Percentiles rank a stretch among this genome's conserved stretches.
Conservation (phyloP, 495 filamentous ascomycete genomes). For the Tuber calosporum region DNA sequence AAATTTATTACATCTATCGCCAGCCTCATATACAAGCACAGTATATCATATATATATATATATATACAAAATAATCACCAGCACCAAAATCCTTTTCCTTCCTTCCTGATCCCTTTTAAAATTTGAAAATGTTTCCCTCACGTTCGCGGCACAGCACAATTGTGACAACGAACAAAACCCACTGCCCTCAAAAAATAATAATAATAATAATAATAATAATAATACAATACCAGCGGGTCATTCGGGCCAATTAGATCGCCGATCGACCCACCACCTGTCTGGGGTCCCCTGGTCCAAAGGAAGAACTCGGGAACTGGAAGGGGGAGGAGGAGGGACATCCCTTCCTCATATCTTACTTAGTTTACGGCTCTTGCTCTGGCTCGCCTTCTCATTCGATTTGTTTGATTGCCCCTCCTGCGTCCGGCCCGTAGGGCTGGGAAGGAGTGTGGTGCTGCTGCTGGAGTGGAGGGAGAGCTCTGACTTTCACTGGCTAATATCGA, state of each 20-base stretch:
- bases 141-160: background rate
- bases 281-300: background rate
- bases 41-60: too few species aligned
- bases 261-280: slow-evolving; percentile 22
- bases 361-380: slow-evolving; percentile 27
- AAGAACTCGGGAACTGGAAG: slow-evolving; percentile 18
- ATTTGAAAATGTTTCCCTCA: background rate
- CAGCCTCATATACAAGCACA: background rate
- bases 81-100: background rate
- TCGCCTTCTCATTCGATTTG: slow-evolving; percentile 35
- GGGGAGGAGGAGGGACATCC: slow-evolving; percentile 22
- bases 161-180: too few species aligned
- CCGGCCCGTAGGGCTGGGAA: slow-evolving; percentile 33
- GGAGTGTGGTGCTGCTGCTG: slow-evolving; percentile 20
- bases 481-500: slow-evolving; percentile 33
- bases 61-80: background rate
- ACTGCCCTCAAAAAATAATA: too few species aligned
- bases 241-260: slow-evolving; percentile 24
- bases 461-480: slow-evolving; percentile 18
- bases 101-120: background rate
- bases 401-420: slow-evolving; percentile 38
- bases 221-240: slow-evolving; percentile 1
- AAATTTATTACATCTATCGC: background rate
- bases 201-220: background rate
- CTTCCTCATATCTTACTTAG: slow-evolving; percentile 38